Evolutionary conservation across 352 stramenopile species (phyloP).

Genomic region (Globisporangium solare): DNA sequence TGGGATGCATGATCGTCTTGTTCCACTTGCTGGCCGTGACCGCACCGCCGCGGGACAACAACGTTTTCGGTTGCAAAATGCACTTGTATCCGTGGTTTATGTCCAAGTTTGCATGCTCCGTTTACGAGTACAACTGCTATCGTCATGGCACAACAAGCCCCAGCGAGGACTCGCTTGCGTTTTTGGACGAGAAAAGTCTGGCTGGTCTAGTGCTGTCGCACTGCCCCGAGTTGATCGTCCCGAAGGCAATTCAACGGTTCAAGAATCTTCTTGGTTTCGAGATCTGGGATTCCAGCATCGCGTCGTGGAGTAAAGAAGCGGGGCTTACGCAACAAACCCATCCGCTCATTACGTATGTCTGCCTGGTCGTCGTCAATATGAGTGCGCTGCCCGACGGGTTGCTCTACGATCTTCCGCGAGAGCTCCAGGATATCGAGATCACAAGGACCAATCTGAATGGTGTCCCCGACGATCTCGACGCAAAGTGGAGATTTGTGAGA

Average conservation of each 20-base stretch:
- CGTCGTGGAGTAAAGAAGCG: conserved; percentile 15
- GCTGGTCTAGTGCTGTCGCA: conserved; percentile 25
- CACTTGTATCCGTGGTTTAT: conserved; percentile 23
- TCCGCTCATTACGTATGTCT: conserved; percentile 5
- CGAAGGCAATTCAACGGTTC: conserved; percentile 20
- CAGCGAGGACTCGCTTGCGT: background rate
- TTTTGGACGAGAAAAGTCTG: conserved; percentile 17
- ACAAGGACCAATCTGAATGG: conserved; percentile 10
- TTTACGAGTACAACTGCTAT: conserved; percentile 14
- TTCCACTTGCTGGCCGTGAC: conserved; percentile 1
- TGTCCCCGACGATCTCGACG: conserved; percentile 9
- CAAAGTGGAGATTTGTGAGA: background rate
- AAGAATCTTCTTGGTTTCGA: conserved; percentile 22
- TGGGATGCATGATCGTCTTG: conserved; percentile 4
- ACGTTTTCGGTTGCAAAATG: conserved; percentile 18
- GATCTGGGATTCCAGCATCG: conserved; percentile 31
- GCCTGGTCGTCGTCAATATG: conserved; percentile 10
- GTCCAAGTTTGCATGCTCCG: conserved; percentile 16
- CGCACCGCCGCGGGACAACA: too few relatives aligned
- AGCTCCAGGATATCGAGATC: conserved; percentile 12
- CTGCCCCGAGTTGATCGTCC: conserved; percentile 19
- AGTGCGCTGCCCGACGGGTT: conserved; percentile 4
- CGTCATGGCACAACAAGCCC: conserved; percentile 10
- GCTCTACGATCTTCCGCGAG: conserved; percentile 3
- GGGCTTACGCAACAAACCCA: conserved; percentile 18